Conservation (phyloP, 352 stramenopile genomes). For the Phytophthora hibernalis region DNA sequence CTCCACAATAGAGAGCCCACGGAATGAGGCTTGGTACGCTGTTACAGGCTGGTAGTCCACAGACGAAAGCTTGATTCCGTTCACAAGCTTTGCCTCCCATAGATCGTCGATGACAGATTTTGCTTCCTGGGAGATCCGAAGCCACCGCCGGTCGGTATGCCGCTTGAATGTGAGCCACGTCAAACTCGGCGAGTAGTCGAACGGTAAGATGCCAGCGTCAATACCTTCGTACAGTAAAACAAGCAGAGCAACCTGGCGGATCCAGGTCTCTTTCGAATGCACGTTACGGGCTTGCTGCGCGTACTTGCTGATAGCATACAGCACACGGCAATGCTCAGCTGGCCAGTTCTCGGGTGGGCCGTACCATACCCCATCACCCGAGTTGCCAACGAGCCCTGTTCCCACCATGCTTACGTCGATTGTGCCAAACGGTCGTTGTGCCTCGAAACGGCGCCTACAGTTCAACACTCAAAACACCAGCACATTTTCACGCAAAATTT, state of each 20-base stretch:
- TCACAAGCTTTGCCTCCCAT: conserved; percentile 95
- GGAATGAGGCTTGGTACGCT: conserved; percentile 94
- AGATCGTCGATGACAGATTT: conserved; percentile 97
- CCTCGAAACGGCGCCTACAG: conserved; percentile 28
- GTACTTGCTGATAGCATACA: conserved; percentile 96
- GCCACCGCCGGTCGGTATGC: conserved; percentile 76
- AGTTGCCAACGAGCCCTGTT: background rate
- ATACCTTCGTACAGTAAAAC: conserved; percentile 98
- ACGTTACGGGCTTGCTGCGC: conserved; percentile 86
- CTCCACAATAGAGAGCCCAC: conserved; percentile 89
- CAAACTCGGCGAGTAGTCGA: conserved; percentile 96
- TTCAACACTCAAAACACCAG: conserved; percentile 18
- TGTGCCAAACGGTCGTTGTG: conserved; percentile 17
- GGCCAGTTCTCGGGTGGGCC: conserved; percentile 68
- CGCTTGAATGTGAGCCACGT: conserved; percentile 92
- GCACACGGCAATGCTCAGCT: conserved; percentile 94
- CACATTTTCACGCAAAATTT: conserved; percentile 37
- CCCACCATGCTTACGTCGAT: background rate
- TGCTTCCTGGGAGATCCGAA: conserved; percentile 95
- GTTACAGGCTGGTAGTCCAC: conserved; percentile 95
- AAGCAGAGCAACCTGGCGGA: conserved; percentile 94
- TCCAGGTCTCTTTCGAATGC: conserved; percentile 93
- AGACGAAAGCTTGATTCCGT: conserved; percentile 94
- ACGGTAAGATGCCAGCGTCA: conserved; percentile 92
- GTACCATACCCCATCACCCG: conserved; percentile 57